phyloP scores from a whole-genome alignment of 2,329 filamentous ascomycete species.

The Trichocomaceae sp. region DNA sequence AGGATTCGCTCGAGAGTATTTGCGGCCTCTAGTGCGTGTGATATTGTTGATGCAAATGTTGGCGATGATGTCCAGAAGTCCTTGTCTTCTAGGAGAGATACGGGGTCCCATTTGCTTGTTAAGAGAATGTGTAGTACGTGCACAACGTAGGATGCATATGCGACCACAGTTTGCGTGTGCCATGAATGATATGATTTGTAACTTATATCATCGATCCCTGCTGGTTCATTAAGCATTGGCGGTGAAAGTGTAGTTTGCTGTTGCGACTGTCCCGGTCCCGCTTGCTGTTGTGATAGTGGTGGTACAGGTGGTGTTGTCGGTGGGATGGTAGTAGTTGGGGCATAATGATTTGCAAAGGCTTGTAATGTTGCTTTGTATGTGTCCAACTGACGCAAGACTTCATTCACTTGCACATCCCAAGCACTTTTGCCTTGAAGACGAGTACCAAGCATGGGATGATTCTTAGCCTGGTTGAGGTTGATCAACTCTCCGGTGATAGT shows the following conservation, averaged over 20 bases:
- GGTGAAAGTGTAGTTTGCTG: constrained; percentile 4
- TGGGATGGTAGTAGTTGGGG: constrained; percentile 41
- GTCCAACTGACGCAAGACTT: constrained; percentile 74
- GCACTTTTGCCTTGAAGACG: constrained; percentile 66
- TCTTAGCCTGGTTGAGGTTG: constrained; percentile 80
- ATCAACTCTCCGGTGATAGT: constrained; percentile 87
- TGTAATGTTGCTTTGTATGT: constrained; percentile 71
- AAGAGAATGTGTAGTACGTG: constrained; percentile 87
- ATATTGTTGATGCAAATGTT: constrained; percentile 78
- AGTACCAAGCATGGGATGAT: constrained; percentile 76
- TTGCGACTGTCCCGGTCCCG: background rate
- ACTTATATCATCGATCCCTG: constrained; percentile 37
- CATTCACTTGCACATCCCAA: constrained; percentile 71
- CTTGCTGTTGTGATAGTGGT: constrained; percentile 38
- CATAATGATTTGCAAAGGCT: constrained; percentile 35
- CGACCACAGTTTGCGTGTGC: constrained; percentile 78
- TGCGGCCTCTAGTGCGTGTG: constrained; percentile 80
- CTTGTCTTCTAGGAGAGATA: constrained; percentile 86
- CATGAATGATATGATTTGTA: constrained; percentile 30
- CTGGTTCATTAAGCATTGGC: constrained; percentile 65
- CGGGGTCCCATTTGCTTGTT: constrained; percentile 93
- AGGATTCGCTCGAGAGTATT: constrained; percentile 83
- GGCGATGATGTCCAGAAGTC: constrained; percentile 90
- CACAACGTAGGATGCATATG: constrained; percentile 87
- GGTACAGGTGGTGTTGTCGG: constrained; percentile 42